Evolutionary conservation across 768 basidiomycete genomes (phyloP).

Genomic region (Cyathus striatus): DNA sequence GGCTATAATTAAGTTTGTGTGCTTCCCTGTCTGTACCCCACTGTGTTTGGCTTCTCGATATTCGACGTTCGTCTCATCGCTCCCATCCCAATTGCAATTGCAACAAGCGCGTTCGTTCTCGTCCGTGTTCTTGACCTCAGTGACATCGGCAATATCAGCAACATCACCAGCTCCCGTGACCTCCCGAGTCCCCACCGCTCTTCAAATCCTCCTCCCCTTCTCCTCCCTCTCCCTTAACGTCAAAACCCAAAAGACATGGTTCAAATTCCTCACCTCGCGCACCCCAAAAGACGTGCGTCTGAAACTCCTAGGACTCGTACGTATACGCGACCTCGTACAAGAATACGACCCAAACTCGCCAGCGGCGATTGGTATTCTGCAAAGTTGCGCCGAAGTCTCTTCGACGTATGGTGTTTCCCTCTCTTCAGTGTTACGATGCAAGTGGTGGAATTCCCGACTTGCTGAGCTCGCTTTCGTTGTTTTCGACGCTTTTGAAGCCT

Average conservation of each 20-base stretch:
- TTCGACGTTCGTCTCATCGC: no score
- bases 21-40: no score
- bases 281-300: conserved; percentile 43
- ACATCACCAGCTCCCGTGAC: no score
- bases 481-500: conserved; percentile 38
- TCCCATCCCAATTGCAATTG: no score
- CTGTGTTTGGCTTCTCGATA: no score
- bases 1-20: no score
- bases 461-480: conserved; percentile 43
- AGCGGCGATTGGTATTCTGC: conserved; percentile 40
- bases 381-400: conserved; percentile 63
- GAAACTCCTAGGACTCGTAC: conserved; percentile 49
- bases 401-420: conserved; percentile 41
- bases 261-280: conserved; percentile 26
- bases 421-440: conserved; percentile 54
- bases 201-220: no score
- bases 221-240: conserved; percentile 17
- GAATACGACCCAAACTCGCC: conserved; percentile 23
- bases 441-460: conserved; percentile 39
- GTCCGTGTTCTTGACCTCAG: no score
- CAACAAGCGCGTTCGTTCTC: no score
- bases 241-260: conserved; percentile 28
- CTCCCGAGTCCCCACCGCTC: no score
- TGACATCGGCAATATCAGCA: no score
- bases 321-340: conserved; percentile 53